phyloP scores from a whole-genome alignment of 169 alveolate species.

The Cryptosporidium viatorum region DNA sequence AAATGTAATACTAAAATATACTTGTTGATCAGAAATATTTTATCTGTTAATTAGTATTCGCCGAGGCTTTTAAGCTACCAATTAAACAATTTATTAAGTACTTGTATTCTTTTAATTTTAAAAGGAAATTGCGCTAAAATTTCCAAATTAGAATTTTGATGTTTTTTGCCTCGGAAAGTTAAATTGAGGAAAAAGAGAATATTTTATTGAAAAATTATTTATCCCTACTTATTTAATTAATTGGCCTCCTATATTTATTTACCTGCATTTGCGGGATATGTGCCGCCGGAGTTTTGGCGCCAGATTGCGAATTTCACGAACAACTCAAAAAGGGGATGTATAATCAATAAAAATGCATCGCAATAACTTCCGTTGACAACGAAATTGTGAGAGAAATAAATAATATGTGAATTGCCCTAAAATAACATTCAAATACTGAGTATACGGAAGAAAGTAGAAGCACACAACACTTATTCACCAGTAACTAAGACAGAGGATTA shows the following conservation, averaged over 20 bases:
- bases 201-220: neutral
- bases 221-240: neutral
- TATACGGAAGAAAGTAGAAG: neutral
- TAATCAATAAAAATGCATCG: neutral
- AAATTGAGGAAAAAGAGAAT: neutral
- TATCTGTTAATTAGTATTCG: neutral
- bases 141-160: neutral
- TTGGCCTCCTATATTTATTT: conserved; percentile 8
- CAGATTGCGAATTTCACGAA: neutral
- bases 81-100: neutral
- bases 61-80: neutral
- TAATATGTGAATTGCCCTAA: neutral
- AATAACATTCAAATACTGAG: neutral
- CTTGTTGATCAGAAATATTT: neutral
- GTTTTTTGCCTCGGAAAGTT: neutral
- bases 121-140: conserved; percentile 3
- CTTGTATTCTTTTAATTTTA: neutral
- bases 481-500: neutral
- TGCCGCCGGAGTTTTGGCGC: conserved; percentile 2
- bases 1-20: neutral
- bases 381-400: neutral
- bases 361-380: neutral
- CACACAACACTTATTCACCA: neutral
- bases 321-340: neutral
- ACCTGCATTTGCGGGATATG: conserved; percentile 42